Evolutionary conservation across 225 moss, liverwort and hornwort genomes (phyloP), one percentile per base, ranked within the genome.

Genomic region (Ulota crispa): DNA sequence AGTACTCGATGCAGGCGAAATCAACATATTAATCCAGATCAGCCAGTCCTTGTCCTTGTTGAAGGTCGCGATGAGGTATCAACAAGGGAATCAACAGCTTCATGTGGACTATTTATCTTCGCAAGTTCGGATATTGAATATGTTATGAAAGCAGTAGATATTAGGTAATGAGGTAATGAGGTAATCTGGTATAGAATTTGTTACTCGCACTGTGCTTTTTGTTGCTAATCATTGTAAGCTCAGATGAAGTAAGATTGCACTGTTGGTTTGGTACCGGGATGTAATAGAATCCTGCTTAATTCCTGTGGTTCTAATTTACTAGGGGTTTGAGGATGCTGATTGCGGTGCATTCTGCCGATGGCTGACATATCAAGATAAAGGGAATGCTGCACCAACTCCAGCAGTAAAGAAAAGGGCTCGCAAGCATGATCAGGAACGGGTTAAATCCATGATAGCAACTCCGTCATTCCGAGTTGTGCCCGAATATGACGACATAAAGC

Each of bases 51-150:
- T 45, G 79, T 90, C 71, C 83, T 86, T 45, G 74, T 88, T 77
- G 92, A 92, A 86, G 92, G 92, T 70, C 90, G 85, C 47, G 92
- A 92, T 77, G 83, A 88, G 92, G 92, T 92, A 86, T 76, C 63
- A 72, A 78, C 72, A 72, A 83, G 42, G 55, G 20, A 77, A 78
- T 64, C 64, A 55, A 21, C 70, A 64, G 43, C 72, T 72, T 71
- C 54, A 59, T 83, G 65, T 73, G 65, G 65, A 73, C 66, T 78
- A 21, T 73, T 60, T 36, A 52, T 67, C 78, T 73, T n/a, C 72
- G 7, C 82, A 68, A 42, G 42, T 68, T 68, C 26, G 42, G 43
- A 43, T 68, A 68, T 68, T 68, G 42, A 43, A 68, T 68, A 43
- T 68, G 68, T 68, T 68, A 7, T 43, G 68, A 68, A 68, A 68